Evolutionary conservation across 2,329 filamentous ascomycete genomes (phyloP), one percentile per base, ranked within the genome.

Genomic region (Cladorrhinum sp.): DNA sequence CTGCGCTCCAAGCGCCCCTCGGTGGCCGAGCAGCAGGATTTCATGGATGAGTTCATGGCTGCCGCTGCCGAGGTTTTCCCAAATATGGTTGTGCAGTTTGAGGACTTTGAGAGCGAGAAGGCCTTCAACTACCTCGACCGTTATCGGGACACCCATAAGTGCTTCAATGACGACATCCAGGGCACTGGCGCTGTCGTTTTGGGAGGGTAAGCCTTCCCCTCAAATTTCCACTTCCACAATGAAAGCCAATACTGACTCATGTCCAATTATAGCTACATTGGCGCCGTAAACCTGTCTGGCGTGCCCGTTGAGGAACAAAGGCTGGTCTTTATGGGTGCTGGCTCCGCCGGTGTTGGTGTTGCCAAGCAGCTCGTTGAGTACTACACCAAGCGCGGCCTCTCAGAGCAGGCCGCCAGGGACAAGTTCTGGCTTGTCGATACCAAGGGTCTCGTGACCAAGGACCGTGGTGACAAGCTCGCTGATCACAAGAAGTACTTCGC

Each of bases 151-250:
- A 85, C 82, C 66, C 93, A 96, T 81, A 93, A 91, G 76, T 96
- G 91, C 83, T 99, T 99, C 85, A 98, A 98, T 76, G 95, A 98
- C 72, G 93, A 99, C 73, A 95, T 99, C 72, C 93, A 98, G 80
- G 93, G 93, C 67, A 98, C 95, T 68, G 95, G 95, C 69, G 92
- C 93, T 65, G 95, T 99, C 71, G 92, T 98, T 64, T 84, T 97
- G 58, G 93, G 85, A 65, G 93, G 93, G 81, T 86, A 76, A 74
- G 81, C 3, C 73, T 32, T 50, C n/a, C 41, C n/a, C 36, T 22
- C 41, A 4, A 59, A 38, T 25, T 24, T 57, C 50, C 3, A 20
- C 29, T 54, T 23, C 48, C 29, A 50, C 50, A 55, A 13, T 16
- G 50, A 56, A 16, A 50, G 6, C 53, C 5, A 9, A 6, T n/a